Conservation (phyloP, 2,329 filamentous ascomycete species). For the Xylariales sp. region DNA sequence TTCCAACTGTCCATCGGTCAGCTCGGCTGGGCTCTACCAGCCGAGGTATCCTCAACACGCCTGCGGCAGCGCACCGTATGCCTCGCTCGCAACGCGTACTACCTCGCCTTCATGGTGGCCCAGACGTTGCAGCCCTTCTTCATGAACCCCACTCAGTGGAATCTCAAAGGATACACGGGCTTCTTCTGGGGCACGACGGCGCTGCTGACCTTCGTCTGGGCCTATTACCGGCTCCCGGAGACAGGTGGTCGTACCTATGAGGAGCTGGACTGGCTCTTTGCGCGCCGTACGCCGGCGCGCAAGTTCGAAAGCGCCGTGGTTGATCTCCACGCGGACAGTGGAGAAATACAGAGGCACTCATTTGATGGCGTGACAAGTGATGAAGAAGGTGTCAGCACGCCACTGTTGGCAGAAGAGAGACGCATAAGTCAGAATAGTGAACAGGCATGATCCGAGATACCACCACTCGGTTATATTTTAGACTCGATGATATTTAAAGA, state of each 20-base stretch:
- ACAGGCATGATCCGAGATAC: no score
- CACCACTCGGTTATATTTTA: no score
- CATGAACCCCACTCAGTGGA: conserved; percentile 30
- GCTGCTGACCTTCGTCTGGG: conserved; percentile 41
- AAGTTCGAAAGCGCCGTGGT: conserved; percentile 31
- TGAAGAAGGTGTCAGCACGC: neutral
- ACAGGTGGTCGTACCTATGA: conserved; percentile 45
- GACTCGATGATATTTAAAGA: no score
- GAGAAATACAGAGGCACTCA: conserved; percentile 10
- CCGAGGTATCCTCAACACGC: conserved; percentile 3
- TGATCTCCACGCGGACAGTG: conserved; percentile 13
- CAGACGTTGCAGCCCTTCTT: conserved; percentile 6
- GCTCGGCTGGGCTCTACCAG: conserved; percentile 4
- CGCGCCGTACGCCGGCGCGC: conserved; percentile 31
- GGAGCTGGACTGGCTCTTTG: conserved; percentile 50
- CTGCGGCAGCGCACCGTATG: conserved; percentile 5
- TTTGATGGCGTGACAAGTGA: no score
- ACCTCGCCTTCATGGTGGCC: conserved; percentile 5
- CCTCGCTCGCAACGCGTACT: conserved; percentile 5
- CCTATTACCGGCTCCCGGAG: conserved; percentile 48
- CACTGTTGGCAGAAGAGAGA: neutral
- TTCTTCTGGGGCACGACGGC: conserved; percentile 40
- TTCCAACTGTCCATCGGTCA: conserved; percentile 7
- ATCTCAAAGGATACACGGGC: conserved; percentile 34
- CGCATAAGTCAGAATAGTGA: no score